phyloP scores from a whole-genome alignment of 177 flowering plant genomes.

The Vitis hybrid region DNA sequence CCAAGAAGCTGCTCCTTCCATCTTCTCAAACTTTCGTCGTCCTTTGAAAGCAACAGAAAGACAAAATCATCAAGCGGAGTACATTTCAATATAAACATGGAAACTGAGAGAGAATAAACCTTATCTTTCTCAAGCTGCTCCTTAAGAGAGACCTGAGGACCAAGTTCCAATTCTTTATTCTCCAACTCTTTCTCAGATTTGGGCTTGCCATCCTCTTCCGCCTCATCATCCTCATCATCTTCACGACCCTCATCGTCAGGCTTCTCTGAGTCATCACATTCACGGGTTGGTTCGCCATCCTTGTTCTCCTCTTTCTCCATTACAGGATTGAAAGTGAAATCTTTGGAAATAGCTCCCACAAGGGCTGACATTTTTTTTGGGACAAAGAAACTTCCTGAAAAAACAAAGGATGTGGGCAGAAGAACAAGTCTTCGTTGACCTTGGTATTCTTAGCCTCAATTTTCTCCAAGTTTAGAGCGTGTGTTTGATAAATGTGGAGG shows the following conservation, averaged over 20 bases:
- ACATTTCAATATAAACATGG: neutral
- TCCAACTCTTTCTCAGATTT: neutral
- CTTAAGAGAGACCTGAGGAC: slow-evolving; percentile 37
- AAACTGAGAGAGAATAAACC: slow-evolving; percentile 9
- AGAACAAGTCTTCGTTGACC: no score
- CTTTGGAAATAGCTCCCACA: slow-evolving; percentile 14
- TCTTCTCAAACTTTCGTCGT: slow-evolving; percentile 48
- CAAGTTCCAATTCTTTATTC: slow-evolving; percentile 18
- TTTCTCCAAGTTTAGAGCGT: no score
- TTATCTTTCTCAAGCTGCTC: slow-evolving; percentile 47
- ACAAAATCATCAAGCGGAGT: neutral
- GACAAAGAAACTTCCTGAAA: no score
- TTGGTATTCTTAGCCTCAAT: no score
- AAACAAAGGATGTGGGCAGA: no score
- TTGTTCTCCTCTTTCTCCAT: slow-evolving; percentile 5
- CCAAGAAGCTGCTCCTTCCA: slow-evolving; percentile 55
- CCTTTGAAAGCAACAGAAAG: slow-evolving; percentile 17
- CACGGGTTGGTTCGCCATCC: neutral
- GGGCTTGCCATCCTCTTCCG: slow-evolving; percentile 9
- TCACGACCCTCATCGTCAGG: slow-evolving; percentile 5
- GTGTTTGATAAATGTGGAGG: no score
- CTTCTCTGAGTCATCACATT: neutral
- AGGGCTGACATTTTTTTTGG: slow-evolving; percentile 8
- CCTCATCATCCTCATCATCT: slow-evolving; percentile 11
- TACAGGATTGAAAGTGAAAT: slow-evolving; percentile 4